Conservation (phyloP, 805 yeast species). For the Hanseniaspora nectarophila region DNA sequence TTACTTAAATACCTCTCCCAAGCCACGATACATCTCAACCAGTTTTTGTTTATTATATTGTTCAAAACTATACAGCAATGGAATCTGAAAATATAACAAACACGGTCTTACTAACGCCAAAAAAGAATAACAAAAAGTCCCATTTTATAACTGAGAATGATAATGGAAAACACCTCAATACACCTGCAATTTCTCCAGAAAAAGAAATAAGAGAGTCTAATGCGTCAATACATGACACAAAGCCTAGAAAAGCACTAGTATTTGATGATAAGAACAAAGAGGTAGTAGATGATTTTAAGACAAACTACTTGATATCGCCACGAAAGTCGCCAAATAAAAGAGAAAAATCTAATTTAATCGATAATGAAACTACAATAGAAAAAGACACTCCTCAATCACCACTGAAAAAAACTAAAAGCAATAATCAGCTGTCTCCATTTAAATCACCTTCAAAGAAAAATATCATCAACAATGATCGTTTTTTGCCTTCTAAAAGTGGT, state of each 20-base stretch:
- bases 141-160: not conserved
- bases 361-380: not conserved
- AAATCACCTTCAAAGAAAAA: constrained; percentile 1
- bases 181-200: constrained; percentile 5
- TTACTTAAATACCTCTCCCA: no score
- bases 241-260: not conserved
- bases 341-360: not conserved
- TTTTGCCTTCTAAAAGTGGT: constrained; percentile 78
- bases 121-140: not conserved
- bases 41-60: no score
- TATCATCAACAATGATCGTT: constrained; percentile 61
- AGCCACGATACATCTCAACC: no score
- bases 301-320: not conserved
- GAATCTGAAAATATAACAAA: not conserved
- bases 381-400: not conserved
- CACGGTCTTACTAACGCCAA: not conserved
- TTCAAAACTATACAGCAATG: no score
- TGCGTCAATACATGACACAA: not conserved
- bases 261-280: not conserved
- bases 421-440: constrained; percentile 8
- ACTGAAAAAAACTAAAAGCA: constrained; percentile 2
- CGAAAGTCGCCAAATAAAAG: constrained; percentile 3
- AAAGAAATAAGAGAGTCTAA: not conserved
- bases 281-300: not conserved
- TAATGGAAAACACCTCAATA: not conserved